Percentiles rank a stretch among this genome's conserved stretches.
phyloP scores from a whole-genome alignment of 176 grass and related monocot species.

The Tuctoria greenei region DNA sequence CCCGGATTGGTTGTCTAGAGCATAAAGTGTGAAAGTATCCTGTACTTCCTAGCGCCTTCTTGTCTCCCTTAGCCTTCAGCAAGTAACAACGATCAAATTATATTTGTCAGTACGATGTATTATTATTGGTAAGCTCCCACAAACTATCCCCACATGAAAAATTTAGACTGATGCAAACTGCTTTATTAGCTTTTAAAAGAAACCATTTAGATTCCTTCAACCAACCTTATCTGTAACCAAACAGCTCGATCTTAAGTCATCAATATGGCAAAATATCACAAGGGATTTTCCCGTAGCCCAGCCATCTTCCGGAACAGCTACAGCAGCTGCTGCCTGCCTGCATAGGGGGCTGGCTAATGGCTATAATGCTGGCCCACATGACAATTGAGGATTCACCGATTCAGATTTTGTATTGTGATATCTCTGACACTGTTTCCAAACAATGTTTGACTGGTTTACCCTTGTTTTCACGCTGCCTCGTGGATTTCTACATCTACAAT shows the following conservation, averaged over 20 bases:
- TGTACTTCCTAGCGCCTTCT: not conserved
- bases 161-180: not conserved
- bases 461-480: conserved; percentile 31
- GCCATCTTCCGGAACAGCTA: not conserved
- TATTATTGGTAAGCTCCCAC: not conserved
- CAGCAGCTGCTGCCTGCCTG: not conserved
- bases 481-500: conserved; percentile 33
- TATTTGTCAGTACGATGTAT: not conserved
- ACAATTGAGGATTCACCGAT: not conserved
- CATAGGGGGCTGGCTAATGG: not conserved
- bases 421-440: conserved; percentile 11
- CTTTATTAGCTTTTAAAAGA: not conserved
- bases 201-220: conserved; percentile 2
- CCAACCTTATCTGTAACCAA: not conserved
- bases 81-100: not conserved
- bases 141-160: not conserved
- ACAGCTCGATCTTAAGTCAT: not conserved
- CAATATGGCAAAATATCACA: not conserved
- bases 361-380: not conserved
- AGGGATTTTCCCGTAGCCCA: not conserved
- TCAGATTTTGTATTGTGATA: not conserved
- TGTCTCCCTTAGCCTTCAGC: not conserved
- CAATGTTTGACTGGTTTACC: conserved; percentile 37
- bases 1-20: not conserved
- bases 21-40: not conserved